Percentiles rank a stretch among this genome's conserved stretches.
Evolutionary conservation across 2,329 filamentous ascomycete species (phyloP).

Genomic region (Macroventuria anomochaeta): DNA sequence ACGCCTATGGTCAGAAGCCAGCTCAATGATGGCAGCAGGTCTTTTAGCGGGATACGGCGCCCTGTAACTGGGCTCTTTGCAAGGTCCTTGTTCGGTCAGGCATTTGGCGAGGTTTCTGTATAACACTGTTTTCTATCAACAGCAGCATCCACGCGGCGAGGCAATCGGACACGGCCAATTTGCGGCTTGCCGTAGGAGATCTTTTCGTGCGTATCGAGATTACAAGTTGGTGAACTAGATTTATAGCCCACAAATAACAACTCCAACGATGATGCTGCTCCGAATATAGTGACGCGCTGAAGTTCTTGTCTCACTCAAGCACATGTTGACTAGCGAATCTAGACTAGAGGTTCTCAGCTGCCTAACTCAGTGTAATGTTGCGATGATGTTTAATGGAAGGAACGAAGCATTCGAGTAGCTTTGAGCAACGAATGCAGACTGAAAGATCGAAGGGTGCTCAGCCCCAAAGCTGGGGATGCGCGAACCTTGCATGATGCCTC

Average conservation of each 20-base stretch:
- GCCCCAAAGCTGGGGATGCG: constrained; percentile 15
- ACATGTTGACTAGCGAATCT: constrained; percentile 1
- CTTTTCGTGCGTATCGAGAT: neutral
- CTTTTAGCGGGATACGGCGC: neutral
- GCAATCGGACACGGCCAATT: neutral
- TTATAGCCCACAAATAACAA: neutral
- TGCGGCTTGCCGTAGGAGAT: neutral
- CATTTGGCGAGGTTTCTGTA: neutral
- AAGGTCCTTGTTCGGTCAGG: too few species aligned
- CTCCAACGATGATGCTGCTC: neutral
- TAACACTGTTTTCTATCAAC: neutral
- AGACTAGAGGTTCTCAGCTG: neutral
- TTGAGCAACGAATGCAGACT: neutral
- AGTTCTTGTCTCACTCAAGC: neutral
- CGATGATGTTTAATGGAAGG: neutral
- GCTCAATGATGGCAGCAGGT: neutral
- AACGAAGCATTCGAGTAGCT: neutral
- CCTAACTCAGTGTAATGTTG: neutral
- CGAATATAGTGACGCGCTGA: neutral
- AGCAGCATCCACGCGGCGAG: neutral
- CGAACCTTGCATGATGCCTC: constrained; percentile 14
- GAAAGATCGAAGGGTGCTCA: constrained; percentile 3
- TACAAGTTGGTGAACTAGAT: neutral
- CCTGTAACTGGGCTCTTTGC: neutral
- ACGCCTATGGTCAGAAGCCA: constrained; percentile 22